Base-by-base conservation (phyloP, 352 stramenopile species). In the Phytophthora lateralis region DNA sequence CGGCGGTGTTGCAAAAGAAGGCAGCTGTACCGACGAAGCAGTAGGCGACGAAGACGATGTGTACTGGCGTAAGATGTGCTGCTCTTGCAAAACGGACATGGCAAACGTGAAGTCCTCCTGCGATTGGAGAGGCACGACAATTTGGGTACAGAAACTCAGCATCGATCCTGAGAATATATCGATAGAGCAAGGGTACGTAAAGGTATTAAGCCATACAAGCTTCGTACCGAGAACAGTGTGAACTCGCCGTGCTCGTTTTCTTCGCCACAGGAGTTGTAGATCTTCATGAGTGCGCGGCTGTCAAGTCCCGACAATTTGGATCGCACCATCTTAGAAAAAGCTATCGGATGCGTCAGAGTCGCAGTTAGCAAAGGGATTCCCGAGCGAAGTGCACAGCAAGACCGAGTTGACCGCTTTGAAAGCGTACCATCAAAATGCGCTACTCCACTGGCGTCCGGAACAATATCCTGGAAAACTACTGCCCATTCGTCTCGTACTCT, bases 231-330 rank as follows among this genome's bases (percentile, higher is more conserved):
- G 17, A 77, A 63, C 39, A 94, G 60, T 39, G 69, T 73, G 30
- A 90, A 88, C 17, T 93, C 82, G n/a, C 82, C 84, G 7, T 91
- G 60, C 14, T 93, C 82, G 45, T 91, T 95, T 53, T 93, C 86
- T 77, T 95, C 82, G 6, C 82, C 83, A 26, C 80, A 91, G 30
- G 79, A 69, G 50, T 91, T 83, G 46, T 87, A 93, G 11, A 88
- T 68, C 27, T 90, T 90, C 54, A 88, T 67, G 26, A 95, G 69
- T 1, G 47, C 64, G 14, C 76, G 78, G 26, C 77, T 69, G 27
- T 90, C 77, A 35, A 89, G 41, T 8, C 45, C n/a, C 20, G 70
- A 58, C 7, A 92, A 52, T 47, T 89, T 85, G 26, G 75, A 63
- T 34, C 76, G 73, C 18, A 93, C 72, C 44, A 92, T 63, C 6